Evolutionary conservation across 176 grass and related monocot species (phyloP).

Genomic region (Carex littledalei): DNA sequence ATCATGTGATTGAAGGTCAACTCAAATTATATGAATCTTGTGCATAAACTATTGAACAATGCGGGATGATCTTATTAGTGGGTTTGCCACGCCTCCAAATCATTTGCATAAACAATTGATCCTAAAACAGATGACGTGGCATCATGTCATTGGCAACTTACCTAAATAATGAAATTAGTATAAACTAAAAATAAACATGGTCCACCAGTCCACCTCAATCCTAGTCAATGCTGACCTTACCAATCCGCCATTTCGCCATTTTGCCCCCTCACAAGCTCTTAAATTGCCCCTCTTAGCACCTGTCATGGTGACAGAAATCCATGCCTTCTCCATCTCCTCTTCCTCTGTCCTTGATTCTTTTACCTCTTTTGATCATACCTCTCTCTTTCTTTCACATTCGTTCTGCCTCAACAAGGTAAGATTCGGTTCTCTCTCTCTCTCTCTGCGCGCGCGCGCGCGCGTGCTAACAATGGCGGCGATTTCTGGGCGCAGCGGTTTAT

Average conservation of each 20-base stretch:
- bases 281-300: conserved; percentile 3
- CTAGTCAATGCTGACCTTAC: not conserved
- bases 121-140: not conserved
- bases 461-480: conserved; percentile 25
- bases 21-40: not conserved
- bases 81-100: not conserved
- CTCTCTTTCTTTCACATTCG: not conserved
- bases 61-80: not conserved
- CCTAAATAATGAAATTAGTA: not conserved
- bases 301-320: not conserved
- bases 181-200: not conserved
- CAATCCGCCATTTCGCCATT: not conserved
- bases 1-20: not conserved
- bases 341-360: not conserved
- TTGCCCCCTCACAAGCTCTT: not conserved
- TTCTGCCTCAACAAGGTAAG: conserved; percentile 14
- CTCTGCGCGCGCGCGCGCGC: not conserved
- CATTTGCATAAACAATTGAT: not conserved
- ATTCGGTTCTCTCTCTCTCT: not conserved
- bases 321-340: not conserved
- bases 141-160: not conserved
- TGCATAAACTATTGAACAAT: not conserved
- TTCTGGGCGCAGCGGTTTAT: conserved; percentile 89
- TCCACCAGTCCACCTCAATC: not conserved
- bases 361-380: conserved; percentile 3